Conservation (phyloP, 208 protist genomes). For the Acanthamoeba royreba region DNA sequence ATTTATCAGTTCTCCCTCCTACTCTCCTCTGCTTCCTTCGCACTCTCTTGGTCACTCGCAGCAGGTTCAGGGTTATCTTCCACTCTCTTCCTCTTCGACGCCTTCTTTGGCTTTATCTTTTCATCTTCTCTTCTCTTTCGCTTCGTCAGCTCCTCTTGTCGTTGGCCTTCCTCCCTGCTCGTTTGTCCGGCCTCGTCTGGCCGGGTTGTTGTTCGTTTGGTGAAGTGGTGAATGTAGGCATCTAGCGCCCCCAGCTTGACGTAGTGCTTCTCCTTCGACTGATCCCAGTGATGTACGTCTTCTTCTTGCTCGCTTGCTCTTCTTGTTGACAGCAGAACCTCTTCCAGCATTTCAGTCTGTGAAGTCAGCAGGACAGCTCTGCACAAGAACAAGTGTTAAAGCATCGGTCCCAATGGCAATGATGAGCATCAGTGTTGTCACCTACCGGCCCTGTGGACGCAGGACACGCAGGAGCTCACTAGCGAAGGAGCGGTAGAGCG, state of each 20-base stretch:
- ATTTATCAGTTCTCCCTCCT: no score
- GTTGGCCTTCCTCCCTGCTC: neutral
- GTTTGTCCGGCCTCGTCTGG: neutral
- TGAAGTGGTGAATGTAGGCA: neutral
- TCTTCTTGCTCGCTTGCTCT: neutral
- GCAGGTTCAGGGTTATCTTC: no score
- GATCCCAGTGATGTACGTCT: neutral
- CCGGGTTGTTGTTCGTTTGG: neutral
- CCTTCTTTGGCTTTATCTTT: neutral
- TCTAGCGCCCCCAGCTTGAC: slow-evolving; percentile 21
- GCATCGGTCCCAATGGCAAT: neutral
- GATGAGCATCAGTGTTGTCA: neutral
- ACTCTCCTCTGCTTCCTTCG: no score
- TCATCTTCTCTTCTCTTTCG: neutral
- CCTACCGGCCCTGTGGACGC: neutral
- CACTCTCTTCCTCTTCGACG: neutral
- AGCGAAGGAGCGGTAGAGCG: neutral
- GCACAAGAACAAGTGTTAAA: neutral
- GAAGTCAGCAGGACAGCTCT: slow-evolving; percentile 25
- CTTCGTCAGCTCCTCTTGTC: neutral
- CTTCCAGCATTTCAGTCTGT: neutral
- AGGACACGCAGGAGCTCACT: neutral
- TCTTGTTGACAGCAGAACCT: neutral
- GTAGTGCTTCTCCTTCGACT: neutral
- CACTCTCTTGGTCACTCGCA: no score